These are phyloP conservation scores for Daldinia sp. DNA, from an alignment of 2,329 filamentous ascomycete genomes.

Conservation along the genomic window DNA sequence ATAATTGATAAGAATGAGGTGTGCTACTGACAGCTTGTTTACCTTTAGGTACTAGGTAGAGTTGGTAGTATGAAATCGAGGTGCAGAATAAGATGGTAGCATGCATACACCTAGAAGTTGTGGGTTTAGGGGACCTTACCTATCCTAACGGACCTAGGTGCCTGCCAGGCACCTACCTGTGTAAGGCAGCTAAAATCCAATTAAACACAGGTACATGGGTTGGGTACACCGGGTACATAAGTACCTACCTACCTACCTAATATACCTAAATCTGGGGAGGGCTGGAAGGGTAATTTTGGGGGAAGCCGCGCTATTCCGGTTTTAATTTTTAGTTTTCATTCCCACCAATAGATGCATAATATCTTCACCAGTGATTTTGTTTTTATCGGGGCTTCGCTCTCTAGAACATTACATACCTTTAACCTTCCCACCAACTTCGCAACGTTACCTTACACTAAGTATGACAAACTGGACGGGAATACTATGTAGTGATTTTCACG, in stretches of 20 bases:
- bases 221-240: too few relatives aligned
- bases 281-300: neutral
- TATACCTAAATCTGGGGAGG: neutral
- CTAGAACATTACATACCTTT: slow-evolving; percentile 1
- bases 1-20: neutral
- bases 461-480: slow-evolving; percentile 11
- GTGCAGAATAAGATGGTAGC: slow-evolving; percentile 11
- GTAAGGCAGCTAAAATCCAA: too few relatives aligned
- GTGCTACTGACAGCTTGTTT: slow-evolving; percentile 2
- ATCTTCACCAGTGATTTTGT: slow-evolving; percentile 6
- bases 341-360: neutral
- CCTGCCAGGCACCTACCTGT: too few relatives aligned
- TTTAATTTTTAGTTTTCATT: slow-evolving; percentile 1
- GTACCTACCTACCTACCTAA: too few relatives aligned
- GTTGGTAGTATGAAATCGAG: slow-evolving; percentile 1
- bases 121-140: neutral
- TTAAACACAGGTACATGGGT: too few relatives aligned
- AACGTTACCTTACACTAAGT: slow-evolving; percentile 49
- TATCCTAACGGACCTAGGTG: too few relatives aligned
- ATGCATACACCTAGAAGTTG: slow-evolving; percentile 25
- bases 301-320: slow-evolving; percentile 4
- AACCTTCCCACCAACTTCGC: slow-evolving; percentile 41
- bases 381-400: slow-evolving; percentile 20
- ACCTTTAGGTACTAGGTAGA: neutral
- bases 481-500: slow-evolving; percentile 19